Base-by-base conservation (phyloP, 495 filamentous ascomycete genomes). In the Penicillium riverlandense region DNA sequence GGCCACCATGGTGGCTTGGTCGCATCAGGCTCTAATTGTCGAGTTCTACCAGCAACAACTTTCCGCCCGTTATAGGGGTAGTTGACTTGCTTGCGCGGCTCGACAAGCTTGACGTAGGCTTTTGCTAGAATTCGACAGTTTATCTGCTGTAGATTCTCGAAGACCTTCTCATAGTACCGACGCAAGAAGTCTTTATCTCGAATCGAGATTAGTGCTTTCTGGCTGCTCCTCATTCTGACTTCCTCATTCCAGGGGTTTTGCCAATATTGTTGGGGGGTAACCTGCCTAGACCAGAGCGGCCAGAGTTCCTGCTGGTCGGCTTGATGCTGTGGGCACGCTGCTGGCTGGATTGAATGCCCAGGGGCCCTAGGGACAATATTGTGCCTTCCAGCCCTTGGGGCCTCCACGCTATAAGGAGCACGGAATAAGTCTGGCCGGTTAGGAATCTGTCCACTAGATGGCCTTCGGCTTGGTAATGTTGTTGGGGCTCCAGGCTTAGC, bases 71-170 rank as follows among this genome's bases (percentile, higher is more conserved):
- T 88, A 57, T 95, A 96, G 0, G 90, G 89, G 49, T 84, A 80
- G 33, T 75, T 82, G 0, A 81, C 79, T 57, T 94, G 87, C 58
- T 96, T 96, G 53, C 85, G 88, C 0, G 88, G 85, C 43, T 88
- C 84, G 2, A 92, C 81, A 11, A 81, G 70, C 53, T 85, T 88
- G 53, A 95, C 80, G 70, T 87, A 90, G 15, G 77, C 82, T 55
- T 90, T 91, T 11, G 79, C 79, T n/a, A 91, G 75, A 11, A 69
- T 71, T 69, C 38, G 72, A 54, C 84, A 84, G 39, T 82, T 78
- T 7, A 78, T 74, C 55, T 94, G 88, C 54, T 90, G 86, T 40
- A 88, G 67, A 28, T 72, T 72, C 43, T 77, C 76, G 47, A 91
- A 82, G 0, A 78, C 65, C 14, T 74, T 73, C 34, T 74, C 68